These are phyloP conservation scores for Cladophialophora bantiana DNA, from an alignment of 2,329 filamentous ascomycete species.

Conservation along the genomic window DNA sequence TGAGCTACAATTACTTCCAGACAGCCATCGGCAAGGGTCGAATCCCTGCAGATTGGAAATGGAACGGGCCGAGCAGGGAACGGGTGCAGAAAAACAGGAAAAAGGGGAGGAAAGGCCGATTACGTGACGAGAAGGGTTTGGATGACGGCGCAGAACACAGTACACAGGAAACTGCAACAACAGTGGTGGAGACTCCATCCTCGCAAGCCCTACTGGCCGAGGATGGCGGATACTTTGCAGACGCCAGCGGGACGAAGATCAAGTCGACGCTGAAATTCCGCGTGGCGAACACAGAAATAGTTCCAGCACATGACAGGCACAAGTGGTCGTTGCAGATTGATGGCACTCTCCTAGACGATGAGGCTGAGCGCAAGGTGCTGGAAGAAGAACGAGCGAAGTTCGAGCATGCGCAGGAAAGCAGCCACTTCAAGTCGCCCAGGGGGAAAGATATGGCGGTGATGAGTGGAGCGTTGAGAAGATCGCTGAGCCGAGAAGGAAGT, in stretches of 20 bases:
- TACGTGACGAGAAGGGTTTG: slow-evolving; percentile 44
- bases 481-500: slow-evolving; percentile 35
- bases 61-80: slow-evolving; percentile 66
- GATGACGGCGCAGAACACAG: slow-evolving; percentile 59
- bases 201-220: slow-evolving; percentile 44
- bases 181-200: slow-evolving; percentile 3
- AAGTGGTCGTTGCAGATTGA: slow-evolving; percentile 85
- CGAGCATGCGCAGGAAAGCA: slow-evolving; percentile 47
- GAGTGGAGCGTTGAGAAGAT: slow-evolving; percentile 34
- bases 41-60: slow-evolving; percentile 80
- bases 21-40: slow-evolving; percentile 80
- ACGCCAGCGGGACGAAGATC: slow-evolving; percentile 72
- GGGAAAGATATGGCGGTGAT: slow-evolving; percentile 25
- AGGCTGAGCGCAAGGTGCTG: slow-evolving; percentile 68
- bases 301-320: slow-evolving; percentile 73
- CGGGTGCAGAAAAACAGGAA: slow-evolving; percentile 42
- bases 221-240: slow-evolving; percentile 76
- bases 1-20: slow-evolving; percentile 92
- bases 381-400: slow-evolving; percentile 58
- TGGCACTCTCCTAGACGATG: slow-evolving; percentile 79
- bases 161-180: slow-evolving; percentile 39
- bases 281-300: slow-evolving; percentile 80
- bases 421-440: slow-evolving; percentile 42
- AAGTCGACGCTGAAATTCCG: slow-evolving; percentile 75
- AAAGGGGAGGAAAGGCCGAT: slow-evolving; percentile 42